A percentile compares a stretch with the other conserved stretches of the same genome.
Conservation (phyloP, 495 filamentous ascomycete species). For the Penicillium simplicissimum region DNA sequence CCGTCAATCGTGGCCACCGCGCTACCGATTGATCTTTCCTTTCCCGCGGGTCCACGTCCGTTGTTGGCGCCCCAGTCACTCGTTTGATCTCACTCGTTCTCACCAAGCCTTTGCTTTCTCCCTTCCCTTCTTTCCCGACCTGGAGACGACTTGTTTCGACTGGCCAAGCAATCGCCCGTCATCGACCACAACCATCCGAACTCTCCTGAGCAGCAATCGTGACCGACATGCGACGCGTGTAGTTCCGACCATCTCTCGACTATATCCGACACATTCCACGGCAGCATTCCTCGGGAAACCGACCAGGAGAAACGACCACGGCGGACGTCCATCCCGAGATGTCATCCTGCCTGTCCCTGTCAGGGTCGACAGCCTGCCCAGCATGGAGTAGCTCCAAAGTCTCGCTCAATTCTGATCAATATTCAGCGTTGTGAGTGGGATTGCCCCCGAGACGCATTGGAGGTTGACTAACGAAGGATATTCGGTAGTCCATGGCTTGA, state of each 20-base stretch:
- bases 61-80: slow-evolving; percentile 31
- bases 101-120: slow-evolving; percentile 18
- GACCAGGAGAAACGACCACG: slow-evolving; percentile 2
- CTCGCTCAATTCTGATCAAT: slow-evolving; percentile 66
- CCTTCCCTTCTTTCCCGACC: slow-evolving; percentile 21
- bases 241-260: slow-evolving; percentile 12
- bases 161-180: slow-evolving; percentile 9
- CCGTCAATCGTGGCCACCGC: slow-evolving; percentile 14
- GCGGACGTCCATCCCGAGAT: slow-evolving; percentile 27
- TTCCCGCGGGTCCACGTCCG: slow-evolving; percentile 23
- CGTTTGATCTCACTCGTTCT: slow-evolving; percentile 29
- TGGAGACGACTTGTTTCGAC: slow-evolving; percentile 21
- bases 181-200: slow-evolving; percentile 12
- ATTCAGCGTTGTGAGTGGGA: slow-evolving; percentile 71
- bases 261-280: slow-evolving; percentile 29
- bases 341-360: slow-evolving; percentile 73
- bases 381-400: slow-evolving; percentile 83
- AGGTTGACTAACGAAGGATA: neutral
- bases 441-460: neutral
- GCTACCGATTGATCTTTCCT: slow-evolving; percentile 23
- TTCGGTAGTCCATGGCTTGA: slow-evolving; percentile 77
- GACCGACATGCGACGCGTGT: slow-evolving; percentile 18
- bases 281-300: slow-evolving; percentile 16
- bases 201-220: slow-evolving; percentile 5
- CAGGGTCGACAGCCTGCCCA: slow-evolving; percentile 75